Conservation (phyloP, 2,329 filamentous ascomycete species). For the Aspergillus transmontanensis region DNA sequence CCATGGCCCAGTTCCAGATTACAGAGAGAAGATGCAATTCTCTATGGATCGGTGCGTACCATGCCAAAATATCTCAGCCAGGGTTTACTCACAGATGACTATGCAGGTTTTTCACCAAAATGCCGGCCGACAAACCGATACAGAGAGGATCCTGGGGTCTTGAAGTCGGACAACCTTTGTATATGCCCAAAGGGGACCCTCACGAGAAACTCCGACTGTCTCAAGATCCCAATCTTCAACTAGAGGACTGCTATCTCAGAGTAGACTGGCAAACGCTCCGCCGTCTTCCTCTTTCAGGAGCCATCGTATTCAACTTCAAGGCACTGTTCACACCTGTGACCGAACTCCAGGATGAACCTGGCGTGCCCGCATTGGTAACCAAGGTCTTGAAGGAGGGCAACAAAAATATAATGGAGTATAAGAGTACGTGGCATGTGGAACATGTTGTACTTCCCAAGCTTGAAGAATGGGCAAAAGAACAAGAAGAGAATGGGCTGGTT, state of each 20-base stretch:
- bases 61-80: background rate
- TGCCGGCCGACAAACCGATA: constrained; percentile 73
- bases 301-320: constrained; percentile 85
- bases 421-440: constrained; percentile 78
- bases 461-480: constrained; percentile 65
- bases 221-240: constrained; percentile 59
- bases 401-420: constrained; percentile 73
- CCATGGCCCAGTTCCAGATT: constrained; percentile 75
- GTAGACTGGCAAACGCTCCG: constrained; percentile 90
- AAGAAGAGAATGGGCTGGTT: constrained; percentile 64
- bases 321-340: constrained; percentile 75
- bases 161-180: constrained; percentile 74
- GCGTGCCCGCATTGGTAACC: constrained; percentile 67
- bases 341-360: constrained; percentile 71
- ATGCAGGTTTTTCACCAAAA: constrained; percentile 75
- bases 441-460: constrained; percentile 69
- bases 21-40: constrained; percentile 83
- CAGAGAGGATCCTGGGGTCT: constrained; percentile 85
- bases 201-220: constrained; percentile 62
- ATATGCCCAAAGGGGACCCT: constrained; percentile 69
- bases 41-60: constrained; percentile 74
- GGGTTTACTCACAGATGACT: background rate
- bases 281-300: constrained; percentile 73
- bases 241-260: constrained; percentile 67
- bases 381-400: constrained; percentile 74